phyloP scores from a whole-genome alignment of 345 rosid species.

The Iberis pinnata region DNA sequence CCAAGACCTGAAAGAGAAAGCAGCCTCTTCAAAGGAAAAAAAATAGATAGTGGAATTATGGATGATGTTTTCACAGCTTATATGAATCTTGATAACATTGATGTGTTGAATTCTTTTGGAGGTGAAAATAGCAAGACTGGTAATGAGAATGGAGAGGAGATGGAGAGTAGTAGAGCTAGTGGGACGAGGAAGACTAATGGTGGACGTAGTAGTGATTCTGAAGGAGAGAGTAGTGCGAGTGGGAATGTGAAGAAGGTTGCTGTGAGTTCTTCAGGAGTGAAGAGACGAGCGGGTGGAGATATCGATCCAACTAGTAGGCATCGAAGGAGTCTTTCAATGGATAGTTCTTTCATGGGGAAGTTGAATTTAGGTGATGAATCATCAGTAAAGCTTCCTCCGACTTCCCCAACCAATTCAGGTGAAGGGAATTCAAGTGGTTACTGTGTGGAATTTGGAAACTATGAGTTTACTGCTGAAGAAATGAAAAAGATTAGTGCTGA shows the following conservation, averaged over 20 bases:
- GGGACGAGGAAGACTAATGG: conserved; percentile 48
- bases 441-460: conserved; percentile 46
- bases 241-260: conserved; percentile 31
- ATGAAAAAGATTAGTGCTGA: conserved; percentile 64
- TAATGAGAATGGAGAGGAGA: conserved; percentile 33
- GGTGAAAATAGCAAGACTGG: conserved; percentile 42
- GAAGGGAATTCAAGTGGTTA: conserved; percentile 41
- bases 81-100: conserved; percentile 60
- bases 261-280: conserved; percentile 25
- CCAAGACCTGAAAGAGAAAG: conserved; percentile 13
- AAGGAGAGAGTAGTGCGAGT: conserved; percentile 54
- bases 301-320: conserved; percentile 49
- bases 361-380: conserved; percentile 43
- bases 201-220: conserved; percentile 62
- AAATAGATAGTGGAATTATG: conserved; percentile 40
- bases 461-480: conserved; percentile 55
- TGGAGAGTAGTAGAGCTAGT: conserved; percentile 50
- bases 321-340: conserved; percentile 64
- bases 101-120: conserved; percentile 55
- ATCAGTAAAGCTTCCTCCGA: conserved; percentile 32
- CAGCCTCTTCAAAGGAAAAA: conserved; percentile 26
- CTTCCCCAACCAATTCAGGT: conserved; percentile 36
- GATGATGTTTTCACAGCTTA: conserved; percentile 59
- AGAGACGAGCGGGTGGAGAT: conserved; percentile 56
- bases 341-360: conserved; percentile 52